Conservation (phyloP, 1,284 basidiomycete genomes). For the Cystobasidiaceae sp. region DNA sequence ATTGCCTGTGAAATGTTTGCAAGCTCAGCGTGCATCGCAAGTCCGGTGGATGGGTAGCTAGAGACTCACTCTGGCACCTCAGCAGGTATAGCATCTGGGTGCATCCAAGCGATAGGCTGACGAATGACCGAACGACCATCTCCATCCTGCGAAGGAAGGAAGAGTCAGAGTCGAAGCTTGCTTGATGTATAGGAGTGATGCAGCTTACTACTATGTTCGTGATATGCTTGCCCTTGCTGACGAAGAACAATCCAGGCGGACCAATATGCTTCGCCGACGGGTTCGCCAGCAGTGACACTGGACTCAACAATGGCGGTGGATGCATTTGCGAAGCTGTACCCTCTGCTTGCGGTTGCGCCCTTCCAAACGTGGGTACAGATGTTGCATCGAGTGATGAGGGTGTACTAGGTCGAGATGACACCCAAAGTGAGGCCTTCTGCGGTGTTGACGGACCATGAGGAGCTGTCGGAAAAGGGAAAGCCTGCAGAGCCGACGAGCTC, state of each 20-base stretch:
- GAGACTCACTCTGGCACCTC: conserved; percentile 3
- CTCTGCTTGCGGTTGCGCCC: conserved; percentile 42
- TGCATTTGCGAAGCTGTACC: not conserved
- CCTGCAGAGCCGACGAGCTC: not conserved
- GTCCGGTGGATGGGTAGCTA: not conserved
- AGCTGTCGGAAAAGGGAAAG: no score
- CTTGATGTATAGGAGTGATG: conserved; percentile 48
- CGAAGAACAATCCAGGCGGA: conserved; percentile 77
- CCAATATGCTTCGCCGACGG: conserved; percentile 64
- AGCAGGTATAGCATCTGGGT: not conserved
- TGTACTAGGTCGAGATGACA: no score
- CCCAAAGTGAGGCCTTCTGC: no score
- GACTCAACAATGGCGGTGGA: conserved; percentile 62
- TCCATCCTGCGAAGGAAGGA: conserved; percentile 9
- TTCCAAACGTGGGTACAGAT: not conserved
- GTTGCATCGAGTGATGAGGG: not conserved
- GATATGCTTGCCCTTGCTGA: conserved; percentile 73
- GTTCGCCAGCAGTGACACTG: conserved; percentile 72
- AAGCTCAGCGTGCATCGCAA: not conserved
- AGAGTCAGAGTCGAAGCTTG: not conserved
- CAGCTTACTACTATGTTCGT: conserved; percentile 76
- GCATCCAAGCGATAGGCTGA: conserved; percentile 35
- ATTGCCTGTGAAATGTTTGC: not conserved
- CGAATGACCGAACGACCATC: conserved; percentile 39
- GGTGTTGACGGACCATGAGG: not conserved